These are phyloP conservation scores for Camelina sativa DNA, from an alignment of 345 rosid genomes.

Conservation along the genomic window DNA sequence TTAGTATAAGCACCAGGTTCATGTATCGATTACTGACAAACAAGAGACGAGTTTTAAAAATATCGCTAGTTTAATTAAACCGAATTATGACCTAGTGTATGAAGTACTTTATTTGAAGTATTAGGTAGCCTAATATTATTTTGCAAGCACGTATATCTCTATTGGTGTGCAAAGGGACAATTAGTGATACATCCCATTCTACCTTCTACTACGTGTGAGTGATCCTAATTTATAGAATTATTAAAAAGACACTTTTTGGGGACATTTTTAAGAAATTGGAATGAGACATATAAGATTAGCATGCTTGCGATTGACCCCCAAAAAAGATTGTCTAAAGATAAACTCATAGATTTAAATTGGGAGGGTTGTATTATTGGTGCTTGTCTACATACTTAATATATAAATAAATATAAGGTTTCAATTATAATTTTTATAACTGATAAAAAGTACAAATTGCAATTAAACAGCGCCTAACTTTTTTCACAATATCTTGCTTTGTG, in stretches of 20 bases:
- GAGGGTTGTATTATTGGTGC: not conserved
- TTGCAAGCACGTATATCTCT: conserved; percentile 22
- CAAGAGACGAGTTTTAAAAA: not conserved
- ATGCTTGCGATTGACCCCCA: conserved; percentile 13
- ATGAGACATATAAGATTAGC: conserved; percentile 24
- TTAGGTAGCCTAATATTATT: conserved; percentile 46
- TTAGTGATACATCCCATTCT: conserved; percentile 19
- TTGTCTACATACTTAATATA: not conserved
- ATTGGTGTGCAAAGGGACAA: conserved; percentile 37
- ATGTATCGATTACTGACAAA: conserved; percentile 29
- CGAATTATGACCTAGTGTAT: conserved; percentile 18
- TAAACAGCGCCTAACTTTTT: not conserved
- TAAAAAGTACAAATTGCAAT: not conserved
- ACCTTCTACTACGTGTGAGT: not conserved
- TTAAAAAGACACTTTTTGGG: conserved; percentile 25
- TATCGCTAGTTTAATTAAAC: conserved; percentile 7
- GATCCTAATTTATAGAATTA: conserved; percentile 5
- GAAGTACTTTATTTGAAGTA: conserved; percentile 32
- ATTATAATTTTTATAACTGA: not conserved
- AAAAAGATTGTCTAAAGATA: not conserved
- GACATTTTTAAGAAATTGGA: conserved; percentile 14
- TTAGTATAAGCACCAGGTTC: conserved; percentile 41
- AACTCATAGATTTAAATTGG: not conserved
- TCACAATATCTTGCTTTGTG: not conserved
- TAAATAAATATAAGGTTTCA: not conserved